phyloP scores from a whole-genome alignment of 2,329 filamentous ascomycete species.

The Lanzia echinophila region DNA sequence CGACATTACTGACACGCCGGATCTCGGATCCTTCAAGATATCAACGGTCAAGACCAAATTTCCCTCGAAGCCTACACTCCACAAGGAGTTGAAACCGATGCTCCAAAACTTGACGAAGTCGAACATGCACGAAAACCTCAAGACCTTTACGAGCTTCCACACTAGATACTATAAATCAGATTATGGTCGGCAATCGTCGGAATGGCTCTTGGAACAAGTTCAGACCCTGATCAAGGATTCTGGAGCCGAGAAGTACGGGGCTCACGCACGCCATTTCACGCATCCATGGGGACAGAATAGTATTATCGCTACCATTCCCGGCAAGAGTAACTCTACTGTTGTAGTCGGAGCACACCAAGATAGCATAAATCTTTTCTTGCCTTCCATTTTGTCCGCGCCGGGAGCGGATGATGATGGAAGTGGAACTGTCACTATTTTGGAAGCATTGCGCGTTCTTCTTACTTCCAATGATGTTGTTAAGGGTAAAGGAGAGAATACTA shows the following conservation, averaged over 20 bases:
- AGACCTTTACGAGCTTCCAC: conserved; percentile 72
- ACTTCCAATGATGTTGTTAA: conserved; percentile 61
- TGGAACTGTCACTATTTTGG: conserved; percentile 88
- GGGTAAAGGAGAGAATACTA: conserved; percentile 72
- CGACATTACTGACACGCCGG: conserved; percentile 75
- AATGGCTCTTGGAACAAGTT: conserved; percentile 77
- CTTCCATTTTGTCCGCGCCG: conserved; percentile 74
- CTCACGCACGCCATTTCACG: conserved; percentile 64
- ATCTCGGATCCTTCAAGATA: conserved; percentile 47
- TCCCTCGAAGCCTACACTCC: conserved; percentile 58
- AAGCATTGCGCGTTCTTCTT: conserved; percentile 78
- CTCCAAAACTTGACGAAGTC: conserved; percentile 63
- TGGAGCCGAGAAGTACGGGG: conserved; percentile 60
- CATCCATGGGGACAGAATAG: conserved; percentile 87
- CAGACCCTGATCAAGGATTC: conserved; percentile 63
- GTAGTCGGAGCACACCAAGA: conserved; percentile 92
- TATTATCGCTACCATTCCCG: conserved; percentile 87
- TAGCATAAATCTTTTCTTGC: conserved; percentile 88
- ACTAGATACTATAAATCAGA: conserved; percentile 77
- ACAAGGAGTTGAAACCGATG: conserved; percentile 61
- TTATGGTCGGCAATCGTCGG: conserved; percentile 74
- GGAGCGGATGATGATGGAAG: conserved; percentile 95
- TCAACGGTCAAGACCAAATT: conserved; percentile 47
- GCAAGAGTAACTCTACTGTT: conserved; percentile 74
- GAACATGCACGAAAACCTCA: conserved; percentile 71